Conservation (phyloP, 306 rosid species). For the Cucumis melo region DNA sequence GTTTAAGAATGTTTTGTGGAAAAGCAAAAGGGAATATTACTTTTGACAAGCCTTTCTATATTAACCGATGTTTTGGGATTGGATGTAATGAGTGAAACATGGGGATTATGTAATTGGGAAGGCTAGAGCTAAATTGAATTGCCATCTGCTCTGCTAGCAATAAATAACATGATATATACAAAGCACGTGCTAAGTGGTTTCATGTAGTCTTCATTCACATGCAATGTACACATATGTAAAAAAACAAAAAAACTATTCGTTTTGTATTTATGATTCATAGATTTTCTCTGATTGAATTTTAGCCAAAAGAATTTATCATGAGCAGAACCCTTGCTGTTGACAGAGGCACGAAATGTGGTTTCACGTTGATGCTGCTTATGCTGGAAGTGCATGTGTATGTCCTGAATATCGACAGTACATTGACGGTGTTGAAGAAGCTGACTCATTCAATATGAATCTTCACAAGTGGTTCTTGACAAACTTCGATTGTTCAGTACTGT, state of each 20-base stretch:
- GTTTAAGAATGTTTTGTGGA: not conserved
- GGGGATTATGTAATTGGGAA: not conserved
- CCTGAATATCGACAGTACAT: constrained; percentile 75
- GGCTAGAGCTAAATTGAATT: not conserved
- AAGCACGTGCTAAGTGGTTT: not conserved
- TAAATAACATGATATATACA: not conserved
- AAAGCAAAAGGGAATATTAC: not conserved
- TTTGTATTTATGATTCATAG: not conserved
- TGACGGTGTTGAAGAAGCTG: constrained; percentile 80
- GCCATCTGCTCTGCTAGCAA: not conserved
- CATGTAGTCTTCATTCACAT: not conserved
- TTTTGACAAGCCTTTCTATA: not conserved
- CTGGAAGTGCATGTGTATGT: constrained; percentile 95
- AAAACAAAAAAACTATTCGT: not conserved
- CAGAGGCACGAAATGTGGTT: constrained; percentile 72
- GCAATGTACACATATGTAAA: not conserved
- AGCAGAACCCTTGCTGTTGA: constrained; percentile 6
- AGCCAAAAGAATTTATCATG: not conserved
- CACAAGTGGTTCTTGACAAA: constrained; percentile 91
- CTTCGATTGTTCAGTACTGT: constrained; percentile 86
- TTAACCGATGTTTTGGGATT: not conserved
- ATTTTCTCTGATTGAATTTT: not conserved
- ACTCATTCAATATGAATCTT: constrained; percentile 90
- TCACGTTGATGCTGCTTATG: constrained; percentile 95
- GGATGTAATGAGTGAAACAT: not conserved